A percentile compares a stretch with the other conserved stretches of the same genome.
Evolutionary conservation across 306 rosid genomes (phyloP).

Genomic region (Vigna radiata): DNA sequence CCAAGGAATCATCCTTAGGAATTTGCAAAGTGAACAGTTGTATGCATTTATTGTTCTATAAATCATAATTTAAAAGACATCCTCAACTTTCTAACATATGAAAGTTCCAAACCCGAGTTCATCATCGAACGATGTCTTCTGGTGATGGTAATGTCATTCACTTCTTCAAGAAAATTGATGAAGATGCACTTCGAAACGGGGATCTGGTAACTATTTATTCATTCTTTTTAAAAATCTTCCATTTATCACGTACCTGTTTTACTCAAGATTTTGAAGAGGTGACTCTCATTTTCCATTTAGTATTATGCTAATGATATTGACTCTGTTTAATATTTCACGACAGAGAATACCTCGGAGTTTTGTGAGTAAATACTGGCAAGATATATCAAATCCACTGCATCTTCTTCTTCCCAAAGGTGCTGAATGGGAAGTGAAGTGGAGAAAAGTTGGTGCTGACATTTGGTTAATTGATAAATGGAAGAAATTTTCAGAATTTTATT

Average conservation of each 20-base stretch:
- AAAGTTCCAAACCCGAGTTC: too few relatives aligned
- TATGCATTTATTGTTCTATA: too few relatives aligned
- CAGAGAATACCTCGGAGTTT: slow-evolving; percentile 21
- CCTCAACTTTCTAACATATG: too few relatives aligned
- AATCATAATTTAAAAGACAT: too few relatives aligned
- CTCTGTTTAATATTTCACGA: neutral
- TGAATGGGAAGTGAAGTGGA: neutral
- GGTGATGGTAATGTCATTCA: neutral
- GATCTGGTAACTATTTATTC: neutral
- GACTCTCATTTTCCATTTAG: slow-evolving; percentile 11
- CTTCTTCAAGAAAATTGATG: neutral
- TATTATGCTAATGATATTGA: neutral
- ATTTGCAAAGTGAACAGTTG: too few relatives aligned
- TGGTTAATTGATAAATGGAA: neutral
- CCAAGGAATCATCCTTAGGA: too few relatives aligned
- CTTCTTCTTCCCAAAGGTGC: slow-evolving; percentile 31
- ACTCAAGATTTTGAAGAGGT: neutral
- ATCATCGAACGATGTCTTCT: neutral
- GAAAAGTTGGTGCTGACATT: neutral
- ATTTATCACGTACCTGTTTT: neutral
- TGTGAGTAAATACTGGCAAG: slow-evolving; percentile 24
- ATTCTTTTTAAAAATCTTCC: neutral
- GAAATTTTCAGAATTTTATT: neutral
- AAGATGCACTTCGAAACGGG: neutral
- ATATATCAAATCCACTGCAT: neutral